Percentiles rank a stretch among this genome's conserved stretches.
Evolutionary conservation across 345 rosid species (phyloP).

Genomic region (Euphorbia peplus): DNA sequence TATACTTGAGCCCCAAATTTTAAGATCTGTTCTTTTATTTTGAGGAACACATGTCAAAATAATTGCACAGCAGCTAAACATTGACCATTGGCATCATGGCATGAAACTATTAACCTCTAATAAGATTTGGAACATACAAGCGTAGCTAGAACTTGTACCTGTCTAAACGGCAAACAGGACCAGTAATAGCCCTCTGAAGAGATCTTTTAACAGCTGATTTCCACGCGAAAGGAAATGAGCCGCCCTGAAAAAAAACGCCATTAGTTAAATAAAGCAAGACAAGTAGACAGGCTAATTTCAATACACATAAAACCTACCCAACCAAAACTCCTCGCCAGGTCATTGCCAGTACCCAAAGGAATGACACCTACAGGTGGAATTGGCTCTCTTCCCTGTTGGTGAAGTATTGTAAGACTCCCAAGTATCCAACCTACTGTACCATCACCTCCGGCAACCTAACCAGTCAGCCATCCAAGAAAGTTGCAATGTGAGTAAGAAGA

Average conservation of each 20-base stretch:
- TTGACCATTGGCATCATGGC: not conserved
- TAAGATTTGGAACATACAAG: not conserved
- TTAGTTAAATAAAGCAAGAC: constrained; percentile 19
- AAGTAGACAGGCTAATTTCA: constrained; percentile 14
- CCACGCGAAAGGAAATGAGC: constrained; percentile 94
- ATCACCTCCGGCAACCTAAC: constrained; percentile 99
- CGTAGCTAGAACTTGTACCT: constrained; percentile 37
- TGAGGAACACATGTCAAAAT: not conserved
- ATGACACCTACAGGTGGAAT: constrained; percentile 88
- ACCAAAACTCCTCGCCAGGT: constrained; percentile 88
- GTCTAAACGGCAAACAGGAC: constrained; percentile 68
- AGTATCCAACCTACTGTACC: constrained; percentile 98
- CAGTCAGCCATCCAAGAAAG: constrained; percentile 20
- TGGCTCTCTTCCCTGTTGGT: constrained; percentile 48
- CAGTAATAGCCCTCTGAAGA: constrained; percentile 54
- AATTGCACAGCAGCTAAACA: not conserved
- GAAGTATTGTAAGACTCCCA: constrained; percentile 72
- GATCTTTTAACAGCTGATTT: constrained; percentile 81
- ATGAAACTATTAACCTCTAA: not conserved
- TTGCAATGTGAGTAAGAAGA: not conserved
- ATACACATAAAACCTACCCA: constrained; percentile 59
- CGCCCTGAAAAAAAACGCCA: constrained; percentile 58
- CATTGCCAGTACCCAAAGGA: constrained; percentile 97
- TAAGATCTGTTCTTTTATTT: not conserved
- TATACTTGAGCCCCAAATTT: not conserved